These are phyloP conservation scores for Suillus spraguei DNA, from an alignment of 768 basidiomycete species.

Conservation along the genomic window DNA sequence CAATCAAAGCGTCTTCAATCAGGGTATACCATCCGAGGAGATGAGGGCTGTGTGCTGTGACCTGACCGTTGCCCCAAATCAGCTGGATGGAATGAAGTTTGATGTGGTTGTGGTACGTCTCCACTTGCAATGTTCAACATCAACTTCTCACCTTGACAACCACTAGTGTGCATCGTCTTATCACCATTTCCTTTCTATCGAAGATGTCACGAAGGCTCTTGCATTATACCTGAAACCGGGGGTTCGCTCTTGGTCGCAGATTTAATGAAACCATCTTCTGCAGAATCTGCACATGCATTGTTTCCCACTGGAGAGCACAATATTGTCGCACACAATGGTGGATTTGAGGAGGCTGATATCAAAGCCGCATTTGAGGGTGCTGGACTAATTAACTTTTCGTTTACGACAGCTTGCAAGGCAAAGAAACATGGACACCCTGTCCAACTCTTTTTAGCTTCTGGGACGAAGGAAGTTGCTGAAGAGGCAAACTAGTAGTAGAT, in stretches of 20 bases:
- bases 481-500: neutral
- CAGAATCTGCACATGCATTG: conserved; percentile 24
- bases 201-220: conserved; percentile 53
- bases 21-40: conserved; percentile 65
- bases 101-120: conserved; percentile 69
- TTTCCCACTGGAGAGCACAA: conserved; percentile 39
- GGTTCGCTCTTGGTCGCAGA: conserved; percentile 65
- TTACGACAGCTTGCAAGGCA: conserved; percentile 36
- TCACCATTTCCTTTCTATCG: conserved; percentile 60
- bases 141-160: neutral
- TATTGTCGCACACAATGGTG: conserved; percentile 55
- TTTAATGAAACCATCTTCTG: conserved; percentile 33
- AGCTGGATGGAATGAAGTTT: conserved; percentile 57
- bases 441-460: conserved; percentile 60
- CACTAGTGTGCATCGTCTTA: conserved; percentile 63
- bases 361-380: conserved; percentile 52
- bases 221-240: conserved; percentile 60
- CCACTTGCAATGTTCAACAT: neutral
- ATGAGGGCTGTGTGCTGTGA: conserved; percentile 63
- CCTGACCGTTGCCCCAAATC: conserved; percentile 47
- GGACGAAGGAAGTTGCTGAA: conserved; percentile 36
- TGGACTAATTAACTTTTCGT: conserved; percentile 49
- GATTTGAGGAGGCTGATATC: conserved; percentile 54
- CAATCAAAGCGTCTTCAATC: conserved; percentile 56
- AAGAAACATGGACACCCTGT: conserved; percentile 36